Percentiles rank a stretch among this genome's conserved stretches.
These are phyloP conservation scores for Massospora cicadina DNA, from an alignment of 371 early-diverging fungal genomes.

Conservation along the genomic window DNA sequence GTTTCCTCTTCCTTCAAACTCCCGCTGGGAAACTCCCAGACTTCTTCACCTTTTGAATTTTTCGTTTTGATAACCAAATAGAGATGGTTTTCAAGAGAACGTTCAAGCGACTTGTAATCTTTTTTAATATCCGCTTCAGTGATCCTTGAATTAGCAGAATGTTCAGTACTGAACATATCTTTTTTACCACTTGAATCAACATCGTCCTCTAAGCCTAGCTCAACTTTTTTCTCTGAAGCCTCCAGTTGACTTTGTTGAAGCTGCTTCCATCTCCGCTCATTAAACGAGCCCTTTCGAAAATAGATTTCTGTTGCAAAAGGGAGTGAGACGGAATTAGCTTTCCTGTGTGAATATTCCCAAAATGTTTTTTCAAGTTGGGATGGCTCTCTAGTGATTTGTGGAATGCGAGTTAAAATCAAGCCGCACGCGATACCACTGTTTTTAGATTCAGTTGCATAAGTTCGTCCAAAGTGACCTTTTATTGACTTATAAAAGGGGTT, in stretches of 20 bases:
- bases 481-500: no score
- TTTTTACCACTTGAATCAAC: conserved; percentile 4
- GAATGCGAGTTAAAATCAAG: conserved; percentile 59
- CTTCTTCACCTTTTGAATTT: conserved; percentile 29
- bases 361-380: conserved; percentile 58
- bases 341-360: conserved; percentile 50
- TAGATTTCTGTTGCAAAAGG: conserved; percentile 66
- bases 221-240: conserved; percentile 10
- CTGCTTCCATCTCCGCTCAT: conserved; percentile 51
- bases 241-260: conserved; percentile 23
- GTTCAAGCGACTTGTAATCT: conserved; percentile 51
- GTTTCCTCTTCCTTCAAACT: conserved; percentile 39
- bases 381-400: conserved; percentile 51
- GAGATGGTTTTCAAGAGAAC: conserved; percentile 45
- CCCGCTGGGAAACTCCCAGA: conserved; percentile 68
- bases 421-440: conserved; percentile 17
- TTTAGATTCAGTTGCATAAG: not conserved
- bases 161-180: not conserved
- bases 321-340: conserved; percentile 37
- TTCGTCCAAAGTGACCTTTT: no score
- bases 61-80: conserved; percentile 47
- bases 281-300: conserved; percentile 74
- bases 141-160: conserved; percentile 15
- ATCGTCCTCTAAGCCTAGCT: conserved; percentile 10
- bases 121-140: conserved; percentile 48